Conservation (phyloP, 306 rosid genomes). For the Quercus variabilis region DNA sequence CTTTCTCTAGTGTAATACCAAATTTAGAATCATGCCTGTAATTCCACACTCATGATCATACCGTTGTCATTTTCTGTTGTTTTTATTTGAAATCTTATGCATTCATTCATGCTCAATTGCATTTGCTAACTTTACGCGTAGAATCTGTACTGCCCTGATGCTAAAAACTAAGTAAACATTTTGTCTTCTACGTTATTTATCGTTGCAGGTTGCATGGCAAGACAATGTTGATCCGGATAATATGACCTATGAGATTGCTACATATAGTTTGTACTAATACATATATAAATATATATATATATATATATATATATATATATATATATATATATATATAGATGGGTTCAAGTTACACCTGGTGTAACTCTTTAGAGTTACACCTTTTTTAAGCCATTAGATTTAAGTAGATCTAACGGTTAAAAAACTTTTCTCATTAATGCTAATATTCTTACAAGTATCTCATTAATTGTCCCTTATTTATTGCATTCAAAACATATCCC, state of each 20-base stretch:
- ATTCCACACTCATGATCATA: background rate
- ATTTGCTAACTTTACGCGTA: background rate
- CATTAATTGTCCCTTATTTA: no score
- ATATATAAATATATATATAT: no score
- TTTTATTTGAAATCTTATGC: background rate
- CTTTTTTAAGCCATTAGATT: no score
- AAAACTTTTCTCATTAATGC: no score
- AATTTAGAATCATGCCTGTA: background rate
- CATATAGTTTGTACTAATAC: background rate
- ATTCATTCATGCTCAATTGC: background rate
- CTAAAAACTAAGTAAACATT: background rate
- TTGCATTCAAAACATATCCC: no score
- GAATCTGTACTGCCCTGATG: background rate
- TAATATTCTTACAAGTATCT: no score
- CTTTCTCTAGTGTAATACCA: background rate
- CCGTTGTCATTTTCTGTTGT: background rate
- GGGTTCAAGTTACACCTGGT: no score
- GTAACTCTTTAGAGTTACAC: no score
- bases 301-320: no score
- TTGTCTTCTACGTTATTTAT: slow-evolving; percentile 20
- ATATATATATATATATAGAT: no score
- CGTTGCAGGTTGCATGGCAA: slow-evolving; percentile 71
- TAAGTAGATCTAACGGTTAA: no score
- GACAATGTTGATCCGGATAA: slow-evolving; percentile 79
- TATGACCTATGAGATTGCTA: slow-evolving; percentile 87